Evolutionary conservation across 2,329 filamentous ascomycete species (phyloP), one percentile per base, ranked within the genome.

Genomic region (Colletotrichum sojae): DNA sequence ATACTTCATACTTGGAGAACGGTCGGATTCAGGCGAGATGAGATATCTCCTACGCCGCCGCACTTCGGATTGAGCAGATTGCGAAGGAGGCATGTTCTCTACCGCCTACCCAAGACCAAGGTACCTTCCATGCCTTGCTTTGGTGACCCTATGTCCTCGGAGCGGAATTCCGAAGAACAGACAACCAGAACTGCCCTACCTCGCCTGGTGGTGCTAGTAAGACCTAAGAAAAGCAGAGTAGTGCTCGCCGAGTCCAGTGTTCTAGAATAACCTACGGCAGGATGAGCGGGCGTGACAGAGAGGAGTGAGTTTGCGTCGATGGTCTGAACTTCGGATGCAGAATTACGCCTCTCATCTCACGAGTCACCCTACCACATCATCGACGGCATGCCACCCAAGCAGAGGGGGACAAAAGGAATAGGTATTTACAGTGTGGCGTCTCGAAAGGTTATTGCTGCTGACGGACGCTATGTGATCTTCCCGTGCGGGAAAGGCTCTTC

Each of bases 381-480:
- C 31, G 31, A 36, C 31, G 31, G 10, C 31, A 8, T 36, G 31
- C 31, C 8, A 36, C 8, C 31, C 8, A 36, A 36, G 31, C 31
- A 36, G 31, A 36, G 31, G 10, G 20, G 8, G 5, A n/a, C 46
- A 49, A 20, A 22, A 20, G 6, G 18, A 18, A 49, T 20, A 16
- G 31, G 45, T 39, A 53, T 52, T 66, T 67, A 57, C 62, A 56
- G 62, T 69, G 56, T 69, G 67, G 67, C 67, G 56, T 56, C 6
- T 36, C 20, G 43, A 22, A 65, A 60, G 36, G 22, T 46, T 63
- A 20, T 59, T 49, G 25, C 48, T 68, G 66, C 54, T 64, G 60
- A 55, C 48, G 48, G 65, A 58, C 39, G 53, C 54, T 64, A 58
- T 27, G 18, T 52, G 51, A 53, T 53, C 52, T 22, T 57, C 53